These are phyloP conservation scores for Breynia disticha DNA, from an alignment of 441 rosid species.

Conservation along the genomic window DNA sequence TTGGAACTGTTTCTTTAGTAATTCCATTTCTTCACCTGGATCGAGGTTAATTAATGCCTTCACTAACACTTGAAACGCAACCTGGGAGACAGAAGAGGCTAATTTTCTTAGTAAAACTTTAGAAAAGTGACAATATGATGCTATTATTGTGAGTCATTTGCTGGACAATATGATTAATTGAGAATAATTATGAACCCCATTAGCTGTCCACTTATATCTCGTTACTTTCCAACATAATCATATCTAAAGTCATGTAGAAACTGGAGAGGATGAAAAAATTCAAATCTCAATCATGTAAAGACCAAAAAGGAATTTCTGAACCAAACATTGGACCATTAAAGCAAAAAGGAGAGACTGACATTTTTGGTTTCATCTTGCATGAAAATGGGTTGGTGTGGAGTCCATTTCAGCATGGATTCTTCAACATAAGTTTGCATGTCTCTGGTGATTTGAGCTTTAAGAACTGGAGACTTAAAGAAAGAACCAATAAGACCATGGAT, in stretches of 20 bases:
- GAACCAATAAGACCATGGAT: conserved; percentile 82
- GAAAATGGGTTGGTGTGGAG: conserved; percentile 43
- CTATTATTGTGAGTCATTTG: conserved; percentile 30
- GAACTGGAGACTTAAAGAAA: conserved; percentile 74
- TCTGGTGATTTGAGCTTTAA: conserved; percentile 75
- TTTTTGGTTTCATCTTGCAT: conserved; percentile 86
- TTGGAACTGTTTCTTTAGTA: conserved; percentile 64
- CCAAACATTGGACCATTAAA: too few species aligned
- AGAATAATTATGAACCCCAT: conserved; percentile 36
- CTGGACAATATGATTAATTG: conserved; percentile 39
- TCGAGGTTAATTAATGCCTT: conserved; percentile 86
- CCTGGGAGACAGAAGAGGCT: conserved; percentile 32
- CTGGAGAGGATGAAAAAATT: conserved; percentile 24
- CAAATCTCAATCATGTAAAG: conserved; percentile 21
- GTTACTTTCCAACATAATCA: conserved; percentile 26
- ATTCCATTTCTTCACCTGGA: conserved; percentile 66
- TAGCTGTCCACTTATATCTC: conserved; percentile 8
- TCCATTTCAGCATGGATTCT: conserved; percentile 72
- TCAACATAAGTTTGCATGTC: conserved; percentile 71
- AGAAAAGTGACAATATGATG: too few species aligned
- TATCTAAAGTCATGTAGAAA: conserved; percentile 20
- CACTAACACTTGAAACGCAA: conserved; percentile 85
- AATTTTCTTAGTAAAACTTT: too few species aligned
- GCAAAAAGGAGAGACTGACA: conserved; percentile 27
- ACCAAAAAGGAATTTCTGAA: too few species aligned